phyloP scores from a whole-genome alignment of 2,329 filamentous ascomycete genomes.

The Pestalotiopsis sp. region DNA sequence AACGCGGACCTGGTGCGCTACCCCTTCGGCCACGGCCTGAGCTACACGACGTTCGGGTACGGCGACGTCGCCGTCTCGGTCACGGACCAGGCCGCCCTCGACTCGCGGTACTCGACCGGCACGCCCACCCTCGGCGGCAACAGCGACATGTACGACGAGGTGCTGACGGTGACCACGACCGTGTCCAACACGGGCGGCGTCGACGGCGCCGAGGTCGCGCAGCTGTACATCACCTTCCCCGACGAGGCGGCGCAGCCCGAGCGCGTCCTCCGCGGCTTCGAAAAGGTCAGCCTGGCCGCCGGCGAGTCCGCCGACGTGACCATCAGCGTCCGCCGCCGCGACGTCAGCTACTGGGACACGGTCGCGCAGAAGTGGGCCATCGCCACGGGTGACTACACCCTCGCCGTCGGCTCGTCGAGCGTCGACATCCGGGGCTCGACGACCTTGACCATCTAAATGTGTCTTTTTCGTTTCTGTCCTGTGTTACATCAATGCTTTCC shows the following conservation, averaged over 20 bases:
- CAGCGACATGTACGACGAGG: conserved; percentile 46
- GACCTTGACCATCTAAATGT: conserved; percentile 8
- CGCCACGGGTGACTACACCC: conserved; percentile 34
- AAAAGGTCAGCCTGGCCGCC: conserved; percentile 54
- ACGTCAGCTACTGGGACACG: conserved; percentile 68
- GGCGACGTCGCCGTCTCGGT: conserved; percentile 2
- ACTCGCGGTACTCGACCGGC: conserved; percentile 27
- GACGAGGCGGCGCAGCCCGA: conserved; percentile 40
- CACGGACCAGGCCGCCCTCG: conserved; percentile 5
- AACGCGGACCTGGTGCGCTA: conserved; percentile 52
- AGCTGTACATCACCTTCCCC: conserved; percentile 57
- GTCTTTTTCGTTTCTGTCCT: not conserved
- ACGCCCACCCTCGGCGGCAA: conserved; percentile 44
- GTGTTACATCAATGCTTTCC: not conserved
- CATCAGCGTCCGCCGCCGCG: conserved; percentile 59
- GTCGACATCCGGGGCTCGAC: conserved; percentile 5
- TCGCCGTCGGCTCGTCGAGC: conserved; percentile 4
- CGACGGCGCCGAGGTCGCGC: conserved; percentile 66
- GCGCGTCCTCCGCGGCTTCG: conserved; percentile 63
- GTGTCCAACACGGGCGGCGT: conserved; percentile 67
- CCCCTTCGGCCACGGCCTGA: conserved; percentile 52
- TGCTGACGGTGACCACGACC: conserved; percentile 56
- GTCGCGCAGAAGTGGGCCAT: conserved; percentile 61
- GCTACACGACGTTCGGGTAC: conserved; percentile 32
- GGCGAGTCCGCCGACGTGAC: conserved; percentile 49